Conservation (phyloP, 2,329 filamentous ascomycete species). For the Ceratocystis huliohia region DNA sequence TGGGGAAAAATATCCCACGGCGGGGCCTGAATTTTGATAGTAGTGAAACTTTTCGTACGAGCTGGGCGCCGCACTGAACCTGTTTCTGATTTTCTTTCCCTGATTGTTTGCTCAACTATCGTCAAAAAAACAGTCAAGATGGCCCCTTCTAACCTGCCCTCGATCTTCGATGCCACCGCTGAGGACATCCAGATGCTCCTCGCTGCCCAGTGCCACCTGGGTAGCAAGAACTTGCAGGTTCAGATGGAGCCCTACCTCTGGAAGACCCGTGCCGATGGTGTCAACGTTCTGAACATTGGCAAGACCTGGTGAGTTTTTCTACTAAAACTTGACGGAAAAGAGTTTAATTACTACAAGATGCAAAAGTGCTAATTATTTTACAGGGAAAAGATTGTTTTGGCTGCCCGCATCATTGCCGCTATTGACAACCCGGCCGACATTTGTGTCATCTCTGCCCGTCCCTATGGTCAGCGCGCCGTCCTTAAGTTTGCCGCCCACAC, state of each 20-base stretch:
- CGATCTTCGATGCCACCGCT: constrained; percentile 90
- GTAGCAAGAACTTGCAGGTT: constrained; percentile 98
- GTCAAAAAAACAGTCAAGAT: constrained; percentile 52
- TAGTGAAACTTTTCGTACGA: constrained; percentile 31
- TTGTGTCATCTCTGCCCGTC: constrained; percentile 98
- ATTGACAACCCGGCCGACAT: constrained; percentile 99
- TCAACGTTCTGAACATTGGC: constrained; percentile 98
- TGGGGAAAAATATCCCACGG: constrained; percentile 11
- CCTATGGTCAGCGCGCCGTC: constrained; percentile 98
- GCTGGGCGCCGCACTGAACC: constrained; percentile 24
- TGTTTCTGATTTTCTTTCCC: constrained; percentile 27
- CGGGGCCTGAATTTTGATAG: constrained; percentile 22
- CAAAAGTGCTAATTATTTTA: constrained; percentile 24
- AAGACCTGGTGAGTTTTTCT: constrained; percentile 79
- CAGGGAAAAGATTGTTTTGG: constrained; percentile 99
- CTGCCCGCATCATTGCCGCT: constrained; percentile 95
- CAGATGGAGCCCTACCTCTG: constrained; percentile 99
- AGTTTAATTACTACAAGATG: neutral
- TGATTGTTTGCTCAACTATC: constrained; percentile 27
- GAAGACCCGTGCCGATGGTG: constrained; percentile 97
- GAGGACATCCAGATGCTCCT: constrained; percentile 99
- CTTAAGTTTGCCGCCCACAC: constrained; percentile 99
- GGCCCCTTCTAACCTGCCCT: constrained; percentile 88
- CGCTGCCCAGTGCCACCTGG: constrained; percentile 89
- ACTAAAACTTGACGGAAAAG: neutral